Percentiles rank a stretch among this genome's conserved stretches.
phyloP scores from a whole-genome alignment of 2,329 filamentous ascomycete species.

The Apiospora arundinis region DNA sequence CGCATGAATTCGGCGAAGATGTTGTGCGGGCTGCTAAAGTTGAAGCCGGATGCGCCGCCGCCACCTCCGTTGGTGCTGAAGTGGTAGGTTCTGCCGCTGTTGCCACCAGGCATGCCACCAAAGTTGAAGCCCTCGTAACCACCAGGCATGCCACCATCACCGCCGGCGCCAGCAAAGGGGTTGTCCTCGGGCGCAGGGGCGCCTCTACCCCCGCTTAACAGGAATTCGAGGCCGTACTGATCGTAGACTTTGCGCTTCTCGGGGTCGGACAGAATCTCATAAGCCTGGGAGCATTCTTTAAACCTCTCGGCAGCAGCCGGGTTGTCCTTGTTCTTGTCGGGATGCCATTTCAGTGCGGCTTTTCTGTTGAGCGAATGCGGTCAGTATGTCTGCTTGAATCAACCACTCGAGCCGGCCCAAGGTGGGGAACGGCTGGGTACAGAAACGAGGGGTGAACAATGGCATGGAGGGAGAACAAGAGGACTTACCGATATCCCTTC shows the following conservation, averaged over 20 bases:
- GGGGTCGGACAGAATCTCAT: constrained; percentile 96
- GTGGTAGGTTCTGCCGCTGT: constrained; percentile 65
- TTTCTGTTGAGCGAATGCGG: constrained; percentile 61
- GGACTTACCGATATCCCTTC: constrained; percentile 83
- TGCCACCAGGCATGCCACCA: constrained; percentile 44
- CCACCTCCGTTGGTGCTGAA: constrained; percentile 64
- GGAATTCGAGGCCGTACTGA: constrained; percentile 90
- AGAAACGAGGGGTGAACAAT: constrained; percentile 4
- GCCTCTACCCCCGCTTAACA: constrained; percentile 77
- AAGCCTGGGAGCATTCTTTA: constrained; percentile 97
- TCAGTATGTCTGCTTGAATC: background rate
- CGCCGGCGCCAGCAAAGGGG: constrained; percentile 63
- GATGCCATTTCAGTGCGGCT: constrained; percentile 88
- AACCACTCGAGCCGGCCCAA: background rate
- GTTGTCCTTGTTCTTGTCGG: constrained; percentile 97
- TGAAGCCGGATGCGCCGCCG: constrained; percentile 64
- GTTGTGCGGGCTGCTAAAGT: constrained; percentile 81
- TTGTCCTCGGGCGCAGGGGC: constrained; percentile 66
- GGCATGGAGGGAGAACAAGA: constrained; percentile 10
- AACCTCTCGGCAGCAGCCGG: constrained; percentile 88
- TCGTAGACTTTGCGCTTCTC: constrained; percentile 97
- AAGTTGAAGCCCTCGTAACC: constrained; percentile 63
- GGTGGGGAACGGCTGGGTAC: background rate
- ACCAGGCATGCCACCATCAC: constrained; percentile 58
- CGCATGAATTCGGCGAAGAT: constrained; percentile 88